Evolutionary conservation across 1,284 basidiomycete species (phyloP).

Genomic region (Ustilago shanxiensis): DNA sequence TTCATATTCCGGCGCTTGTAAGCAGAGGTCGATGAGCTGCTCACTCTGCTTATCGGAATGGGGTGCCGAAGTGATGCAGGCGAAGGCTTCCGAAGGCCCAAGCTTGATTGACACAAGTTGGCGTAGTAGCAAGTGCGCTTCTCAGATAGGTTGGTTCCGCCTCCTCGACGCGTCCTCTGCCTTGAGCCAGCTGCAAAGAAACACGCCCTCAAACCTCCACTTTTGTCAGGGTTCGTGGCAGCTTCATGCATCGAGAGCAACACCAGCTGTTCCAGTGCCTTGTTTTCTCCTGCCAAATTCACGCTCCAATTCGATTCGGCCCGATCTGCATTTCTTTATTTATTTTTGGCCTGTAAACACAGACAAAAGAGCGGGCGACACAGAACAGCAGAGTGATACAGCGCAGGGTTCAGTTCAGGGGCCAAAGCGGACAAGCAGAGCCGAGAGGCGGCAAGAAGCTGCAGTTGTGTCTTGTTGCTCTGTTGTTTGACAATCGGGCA

Average conservation of each 20-base stretch:
- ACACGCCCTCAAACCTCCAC: constrained; percentile 19
- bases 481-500: neutral
- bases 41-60: neutral
- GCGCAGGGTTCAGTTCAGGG: constrained; percentile 33
- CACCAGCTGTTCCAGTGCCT: constrained; percentile 15
- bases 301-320: neutral
- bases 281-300: neutral
- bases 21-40: neutral
- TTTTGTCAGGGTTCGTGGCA: too few species aligned
- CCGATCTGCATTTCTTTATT: constrained; percentile 4
- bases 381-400: too few species aligned
- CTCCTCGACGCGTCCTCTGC: constrained; percentile 14
- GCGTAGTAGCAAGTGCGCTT: neutral
- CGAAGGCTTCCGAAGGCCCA: neutral
- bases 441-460: constrained; percentile 3
- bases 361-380: constrained; percentile 14
- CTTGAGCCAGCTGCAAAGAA: neutral
- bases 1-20: too few species aligned
- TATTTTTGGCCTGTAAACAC: neutral
- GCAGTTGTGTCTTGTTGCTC: neutral
- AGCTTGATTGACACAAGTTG: neutral
- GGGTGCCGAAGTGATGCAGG: neutral
- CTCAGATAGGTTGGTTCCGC: neutral
- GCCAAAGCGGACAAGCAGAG: constrained; percentile 6
- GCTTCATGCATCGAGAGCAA: constrained; percentile 3